phyloP scores from a whole-genome alignment of 805 yeast species.

The Candida wancherniae region DNA sequence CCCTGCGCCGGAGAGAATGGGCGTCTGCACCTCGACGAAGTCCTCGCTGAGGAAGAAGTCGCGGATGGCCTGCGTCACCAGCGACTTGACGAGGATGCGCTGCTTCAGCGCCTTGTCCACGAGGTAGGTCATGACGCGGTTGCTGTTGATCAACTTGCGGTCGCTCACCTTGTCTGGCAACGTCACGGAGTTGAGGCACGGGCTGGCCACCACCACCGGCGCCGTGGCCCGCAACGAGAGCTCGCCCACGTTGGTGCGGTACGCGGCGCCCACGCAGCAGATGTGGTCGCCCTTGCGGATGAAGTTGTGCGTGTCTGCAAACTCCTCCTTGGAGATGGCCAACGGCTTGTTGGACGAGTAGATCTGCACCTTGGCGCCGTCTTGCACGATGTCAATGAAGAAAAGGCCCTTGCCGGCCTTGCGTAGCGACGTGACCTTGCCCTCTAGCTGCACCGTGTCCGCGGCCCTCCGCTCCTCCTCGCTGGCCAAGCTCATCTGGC shows the following conservation, averaged over 20 bases:
- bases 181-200: slow-evolving; percentile 45
- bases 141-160: slow-evolving; percentile 51
- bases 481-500: slow-evolving; percentile 14
- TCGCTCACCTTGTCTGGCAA: slow-evolving; percentile 62
- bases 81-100: slow-evolving; percentile 46
- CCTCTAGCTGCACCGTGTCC: slow-evolving; percentile 33
- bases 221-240: slow-evolving; percentile 57
- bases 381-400: slow-evolving; percentile 67
- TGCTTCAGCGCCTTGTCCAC: slow-evolving; percentile 50
- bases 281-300: slow-evolving; percentile 72
- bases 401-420: slow-evolving; percentile 63
- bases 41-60: slow-evolving; percentile 47
- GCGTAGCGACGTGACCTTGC: slow-evolving; percentile 55
- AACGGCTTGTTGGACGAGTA: slow-evolving; percentile 52
- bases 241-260: slow-evolving; percentile 73
- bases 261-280: slow-evolving; percentile 63
- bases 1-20: slow-evolving; percentile 65
- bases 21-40: slow-evolving; percentile 86
- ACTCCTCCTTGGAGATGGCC: slow-evolving; percentile 39
- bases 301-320: slow-evolving; percentile 31
- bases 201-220: slow-evolving; percentile 54
- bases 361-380: slow-evolving; percentile 53
- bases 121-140: slow-evolving; percentile 71
- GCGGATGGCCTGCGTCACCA: slow-evolving; percentile 53
- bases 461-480: slow-evolving; percentile 8